Conservation (phyloP, 2,329 filamentous ascomycete genomes). For the Fusarium sp. region DNA sequence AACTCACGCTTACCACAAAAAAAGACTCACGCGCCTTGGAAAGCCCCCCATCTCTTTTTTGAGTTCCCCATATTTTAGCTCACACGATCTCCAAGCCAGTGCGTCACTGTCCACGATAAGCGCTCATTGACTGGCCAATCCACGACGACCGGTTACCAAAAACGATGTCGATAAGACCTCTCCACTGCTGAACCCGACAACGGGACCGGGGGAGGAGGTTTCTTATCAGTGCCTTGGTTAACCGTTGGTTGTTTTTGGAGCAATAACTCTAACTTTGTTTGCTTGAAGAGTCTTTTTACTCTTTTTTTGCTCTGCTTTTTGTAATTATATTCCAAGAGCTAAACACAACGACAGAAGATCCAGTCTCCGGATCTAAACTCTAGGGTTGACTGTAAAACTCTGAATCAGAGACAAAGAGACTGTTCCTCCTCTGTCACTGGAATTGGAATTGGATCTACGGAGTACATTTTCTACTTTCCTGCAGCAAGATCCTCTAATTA, state of each 20-base stretch:
- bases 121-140: conserved; percentile 41
- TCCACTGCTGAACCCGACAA: conserved; percentile 32
- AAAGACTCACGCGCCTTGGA: conserved; percentile 32
- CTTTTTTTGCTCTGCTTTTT: background rate
- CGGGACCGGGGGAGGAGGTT: conserved; percentile 16
- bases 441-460: conserved; percentile 23
- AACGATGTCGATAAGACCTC: conserved; percentile 37
- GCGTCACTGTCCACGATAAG: conserved; percentile 45
- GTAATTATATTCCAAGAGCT: background rate
- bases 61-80: conserved; percentile 44
- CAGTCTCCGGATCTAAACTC: background rate
- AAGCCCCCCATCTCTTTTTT: background rate
- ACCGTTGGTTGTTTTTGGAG: conserved; percentile 4
- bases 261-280: background rate
- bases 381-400: background rate
- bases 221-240: conserved; percentile 29
- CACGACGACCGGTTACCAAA: conserved; percentile 38
- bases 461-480: conserved; percentile 8
- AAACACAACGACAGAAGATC: background rate
- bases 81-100: conserved; percentile 44
- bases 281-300: conserved; percentile 1
- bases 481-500: conserved; percentile 11
- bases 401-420: background rate
- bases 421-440: background rate
- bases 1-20: conserved; percentile 1